phyloP scores from a whole-genome alignment of 352 stramenopile species.

The Pythium monospermum region DNA sequence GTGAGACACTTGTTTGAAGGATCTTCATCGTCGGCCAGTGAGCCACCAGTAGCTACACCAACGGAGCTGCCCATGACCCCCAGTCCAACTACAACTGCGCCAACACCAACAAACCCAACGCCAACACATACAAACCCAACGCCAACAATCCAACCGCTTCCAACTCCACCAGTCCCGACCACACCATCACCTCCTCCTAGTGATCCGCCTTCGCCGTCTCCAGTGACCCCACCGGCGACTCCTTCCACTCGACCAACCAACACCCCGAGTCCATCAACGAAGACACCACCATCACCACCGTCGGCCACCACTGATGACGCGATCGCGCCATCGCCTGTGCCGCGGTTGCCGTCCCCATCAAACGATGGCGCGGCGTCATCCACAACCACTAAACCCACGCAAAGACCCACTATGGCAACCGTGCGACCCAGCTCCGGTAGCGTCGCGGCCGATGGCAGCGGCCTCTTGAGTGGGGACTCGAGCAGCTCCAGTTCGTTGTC shows the following conservation, averaged over 20 bases:
- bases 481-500: not conserved
- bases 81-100: not conserved
- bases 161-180: not conserved
- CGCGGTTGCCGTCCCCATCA: not conserved
- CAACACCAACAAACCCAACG: not conserved
- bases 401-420: not conserved
- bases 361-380: not conserved
- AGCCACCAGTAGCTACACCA: not conserved
- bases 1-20: not conserved
- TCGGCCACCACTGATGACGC: not conserved
- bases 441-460: not conserved
- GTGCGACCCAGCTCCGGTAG: not conserved
- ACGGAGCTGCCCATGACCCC: not conserved
- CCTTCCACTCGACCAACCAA: not conserved
- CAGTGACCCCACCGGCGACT: not conserved
- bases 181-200: not conserved
- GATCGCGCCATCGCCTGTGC: not conserved
- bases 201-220: not conserved
- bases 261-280: not conserved
- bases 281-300: not conserved
- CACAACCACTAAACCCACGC: not conserved
- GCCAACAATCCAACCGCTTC: not conserved
- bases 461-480: not conserved
- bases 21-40: not conserved
- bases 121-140: not conserved